A percentile compares a stretch with the other conserved stretches of the same genome.
phyloP scores from a whole-genome alignment of 768 basidiomycete genomes.

The Boletus reticuloceps region DNA sequence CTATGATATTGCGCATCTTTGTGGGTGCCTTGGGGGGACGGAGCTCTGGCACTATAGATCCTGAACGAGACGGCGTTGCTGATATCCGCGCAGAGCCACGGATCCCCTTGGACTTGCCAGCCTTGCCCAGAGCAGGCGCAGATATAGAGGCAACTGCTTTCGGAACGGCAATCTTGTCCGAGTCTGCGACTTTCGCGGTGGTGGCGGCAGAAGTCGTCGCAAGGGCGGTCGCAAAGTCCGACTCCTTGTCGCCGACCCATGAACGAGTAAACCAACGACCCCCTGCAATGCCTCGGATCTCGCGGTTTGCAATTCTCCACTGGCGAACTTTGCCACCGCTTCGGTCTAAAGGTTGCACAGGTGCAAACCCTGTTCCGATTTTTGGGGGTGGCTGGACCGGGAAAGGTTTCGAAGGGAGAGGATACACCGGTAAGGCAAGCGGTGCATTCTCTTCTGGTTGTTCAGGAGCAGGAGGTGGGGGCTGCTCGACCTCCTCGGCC shows the following conservation, averaged over 20 bases:
- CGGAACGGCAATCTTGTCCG: constrained; percentile 28
- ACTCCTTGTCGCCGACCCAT: constrained; percentile 88
- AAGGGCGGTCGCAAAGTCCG: constrained; percentile 49
- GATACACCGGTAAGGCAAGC: constrained; percentile 59
- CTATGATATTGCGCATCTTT: constrained; percentile 64
- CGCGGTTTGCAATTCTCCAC: constrained; percentile 73
- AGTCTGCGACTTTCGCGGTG: constrained; percentile 28
- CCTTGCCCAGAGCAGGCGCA: constrained; percentile 41
- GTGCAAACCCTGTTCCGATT: constrained; percentile 71
- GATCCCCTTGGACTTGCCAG: constrained; percentile 40
- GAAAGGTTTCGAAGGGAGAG: constrained; percentile 80
- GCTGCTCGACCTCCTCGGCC: constrained; percentile 37
- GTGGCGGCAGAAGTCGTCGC: constrained; percentile 26
- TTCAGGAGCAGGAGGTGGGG: constrained; percentile 29
- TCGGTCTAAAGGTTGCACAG: constrained; percentile 64
- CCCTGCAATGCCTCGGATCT: constrained; percentile 79
- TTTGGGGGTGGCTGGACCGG: constrained; percentile 77
- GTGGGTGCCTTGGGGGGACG: constrained; percentile 51
- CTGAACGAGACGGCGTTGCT: constrained; percentile 57
- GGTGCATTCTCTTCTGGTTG: constrained; percentile 50
- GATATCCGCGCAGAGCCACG: constrained; percentile 40
- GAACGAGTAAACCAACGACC: constrained; percentile 76
- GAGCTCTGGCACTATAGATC: constrained; percentile 49
- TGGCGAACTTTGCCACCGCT: constrained; percentile 58
- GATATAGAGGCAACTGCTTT: constrained; percentile 48